These are phyloP conservation scores for Erodium texanum DNA, from an alignment of 441 rosid genomes.

Conservation along the genomic window DNA sequence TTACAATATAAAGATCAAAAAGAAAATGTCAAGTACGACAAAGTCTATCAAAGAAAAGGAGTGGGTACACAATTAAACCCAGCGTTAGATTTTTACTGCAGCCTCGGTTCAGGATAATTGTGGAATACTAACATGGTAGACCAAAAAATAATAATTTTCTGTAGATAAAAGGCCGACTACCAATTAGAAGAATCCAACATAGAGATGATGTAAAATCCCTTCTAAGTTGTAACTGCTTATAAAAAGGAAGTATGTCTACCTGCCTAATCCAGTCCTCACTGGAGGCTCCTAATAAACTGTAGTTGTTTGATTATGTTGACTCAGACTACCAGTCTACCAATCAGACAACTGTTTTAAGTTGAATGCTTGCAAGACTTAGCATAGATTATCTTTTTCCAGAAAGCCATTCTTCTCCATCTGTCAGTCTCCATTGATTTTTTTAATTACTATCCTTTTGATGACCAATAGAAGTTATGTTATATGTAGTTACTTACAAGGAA, in stretches of 20 bases:
- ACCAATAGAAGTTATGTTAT: constrained; percentile 1
- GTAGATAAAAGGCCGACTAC: background rate
- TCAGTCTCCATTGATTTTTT: background rate
- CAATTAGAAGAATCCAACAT: background rate
- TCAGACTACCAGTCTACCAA: background rate
- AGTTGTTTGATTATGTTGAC: background rate
- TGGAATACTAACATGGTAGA: background rate
- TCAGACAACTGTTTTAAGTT: background rate
- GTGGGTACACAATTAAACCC: background rate
- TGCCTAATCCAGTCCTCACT: background rate
- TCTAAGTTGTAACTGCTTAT: background rate
- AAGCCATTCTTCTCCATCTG: background rate
- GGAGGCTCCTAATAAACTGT: background rate
- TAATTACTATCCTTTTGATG: background rate
- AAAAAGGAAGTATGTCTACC: background rate
- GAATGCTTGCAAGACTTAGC: background rate
- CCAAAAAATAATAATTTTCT: background rate
- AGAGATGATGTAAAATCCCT: background rate
- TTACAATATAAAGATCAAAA: background rate
- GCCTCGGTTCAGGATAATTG: background rate
- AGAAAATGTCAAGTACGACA: background rate
- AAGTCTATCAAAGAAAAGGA: constrained; percentile 1
- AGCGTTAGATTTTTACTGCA: background rate
- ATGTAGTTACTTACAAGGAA: background rate
- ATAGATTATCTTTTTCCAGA: background rate